Conservation (phyloP, 2,329 filamentous ascomycete genomes). For the Colletotrichum karsti region DNA sequence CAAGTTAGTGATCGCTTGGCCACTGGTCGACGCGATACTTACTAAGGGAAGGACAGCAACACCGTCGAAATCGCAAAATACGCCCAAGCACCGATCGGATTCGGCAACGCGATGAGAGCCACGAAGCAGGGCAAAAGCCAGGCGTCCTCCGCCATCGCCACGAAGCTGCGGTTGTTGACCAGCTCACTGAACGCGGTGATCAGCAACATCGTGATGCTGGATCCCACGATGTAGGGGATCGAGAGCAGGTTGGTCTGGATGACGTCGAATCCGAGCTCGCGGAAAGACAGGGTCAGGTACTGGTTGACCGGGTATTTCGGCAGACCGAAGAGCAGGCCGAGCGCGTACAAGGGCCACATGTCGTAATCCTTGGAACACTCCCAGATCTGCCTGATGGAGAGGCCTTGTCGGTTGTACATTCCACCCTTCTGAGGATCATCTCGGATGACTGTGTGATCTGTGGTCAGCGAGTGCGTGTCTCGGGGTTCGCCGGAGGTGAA, state of each 20-base stretch:
- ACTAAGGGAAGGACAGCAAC: conserved; percentile 61
- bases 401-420: conserved; percentile 66
- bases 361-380: conserved; percentile 62
- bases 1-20: too few relatives aligned
- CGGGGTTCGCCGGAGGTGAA: fast-evolving
- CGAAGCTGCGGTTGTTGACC: conserved; percentile 56
- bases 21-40: not conserved
- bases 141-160: conserved; percentile 56
- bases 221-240: conserved; percentile 56
- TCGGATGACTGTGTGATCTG: conserved; percentile 47
- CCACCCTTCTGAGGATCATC: conserved; percentile 64
- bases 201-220: conserved; percentile 57
- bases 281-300: conserved; percentile 37
- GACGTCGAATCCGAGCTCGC: conserved; percentile 39
- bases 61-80: conserved; percentile 59
- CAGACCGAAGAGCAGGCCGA: conserved; percentile 52
- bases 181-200: conserved; percentile 61
- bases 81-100: conserved; percentile 50
- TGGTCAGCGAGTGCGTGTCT: not conserved
- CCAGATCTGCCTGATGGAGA: conserved; percentile 58
- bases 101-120: conserved; percentile 51
- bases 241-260: conserved; percentile 55
- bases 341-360: conserved; percentile 62
- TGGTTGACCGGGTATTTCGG: conserved; percentile 33
- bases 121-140: conserved; percentile 65